Evolutionary conservation across 2,329 filamentous ascomycete species (phyloP).

Genomic region (Emmonsiellopsis sp.): DNA sequence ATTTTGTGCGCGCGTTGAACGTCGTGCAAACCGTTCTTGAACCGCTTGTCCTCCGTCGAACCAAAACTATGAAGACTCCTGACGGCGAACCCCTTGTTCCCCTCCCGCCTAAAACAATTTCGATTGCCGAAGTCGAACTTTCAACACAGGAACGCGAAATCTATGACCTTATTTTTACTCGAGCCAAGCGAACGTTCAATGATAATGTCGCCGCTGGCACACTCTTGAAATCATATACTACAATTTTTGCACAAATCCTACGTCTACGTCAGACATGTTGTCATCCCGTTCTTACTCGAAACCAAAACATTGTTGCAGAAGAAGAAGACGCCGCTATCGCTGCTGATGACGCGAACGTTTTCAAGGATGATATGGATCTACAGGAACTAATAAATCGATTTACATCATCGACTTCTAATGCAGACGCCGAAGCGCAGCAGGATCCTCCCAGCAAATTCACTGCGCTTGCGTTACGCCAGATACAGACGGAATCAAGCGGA

Average conservation of each 20-base stretch:
- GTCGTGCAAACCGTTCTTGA: constrained; percentile 96
- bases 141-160: constrained; percentile 78
- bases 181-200: constrained; percentile 74
- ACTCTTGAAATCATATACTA: constrained; percentile 89
- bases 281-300: constrained; percentile 80
- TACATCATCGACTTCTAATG: constrained; percentile 55
- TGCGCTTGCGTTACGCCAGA: constrained; percentile 78
- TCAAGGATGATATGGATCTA: constrained; percentile 94
- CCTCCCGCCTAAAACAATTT: constrained; percentile 67
- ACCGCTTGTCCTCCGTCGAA: constrained; percentile 85
- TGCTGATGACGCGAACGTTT: constrained; percentile 67
- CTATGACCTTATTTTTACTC: constrained; percentile 79
- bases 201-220: constrained; percentile 86
- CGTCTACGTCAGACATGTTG: constrained; percentile 90
- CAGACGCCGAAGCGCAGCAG: constrained; percentile 35
- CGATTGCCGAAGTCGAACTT: constrained; percentile 81
- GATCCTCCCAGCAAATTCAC: constrained; percentile 65
- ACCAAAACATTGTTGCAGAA: constrained; percentile 73
- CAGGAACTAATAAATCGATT: constrained; percentile 78
- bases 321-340: constrained; percentile 73
- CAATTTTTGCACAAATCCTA: constrained; percentile 92
- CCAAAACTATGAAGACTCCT: constrained; percentile 97
- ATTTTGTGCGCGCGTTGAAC: constrained; percentile 86
- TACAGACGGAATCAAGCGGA: constrained; percentile 75
- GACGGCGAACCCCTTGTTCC: constrained; percentile 72